Evolutionary conservation across 2,329 filamentous ascomycete genomes (phyloP).

Genomic region (Raffaelea deltoideospora): DNA sequence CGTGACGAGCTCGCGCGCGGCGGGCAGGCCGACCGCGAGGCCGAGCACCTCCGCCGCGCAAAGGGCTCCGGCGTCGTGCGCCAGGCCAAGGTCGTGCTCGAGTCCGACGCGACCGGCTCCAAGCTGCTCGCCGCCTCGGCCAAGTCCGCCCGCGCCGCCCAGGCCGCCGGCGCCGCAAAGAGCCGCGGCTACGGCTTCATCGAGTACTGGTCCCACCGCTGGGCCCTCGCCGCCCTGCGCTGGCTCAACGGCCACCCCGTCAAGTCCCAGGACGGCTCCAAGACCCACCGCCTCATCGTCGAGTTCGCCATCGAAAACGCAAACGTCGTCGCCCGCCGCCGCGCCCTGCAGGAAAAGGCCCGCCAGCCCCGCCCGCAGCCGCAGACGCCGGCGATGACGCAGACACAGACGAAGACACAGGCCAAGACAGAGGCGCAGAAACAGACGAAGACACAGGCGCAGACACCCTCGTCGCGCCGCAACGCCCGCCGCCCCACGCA

Average conservation of each 20-base stretch:
- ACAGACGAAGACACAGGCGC: conserved; percentile 10
- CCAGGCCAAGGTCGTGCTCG: conserved; percentile 91
- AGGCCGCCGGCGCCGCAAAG: conserved; percentile 42
- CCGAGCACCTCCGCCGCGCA: conserved; percentile 62
- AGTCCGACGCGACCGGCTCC: conserved; percentile 53
- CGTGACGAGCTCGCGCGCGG: conserved; percentile 77
- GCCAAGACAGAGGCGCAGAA: not conserved
- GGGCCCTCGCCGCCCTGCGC: conserved; percentile 83
- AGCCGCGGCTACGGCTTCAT: conserved; percentile 95
- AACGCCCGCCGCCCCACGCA: not conserved
- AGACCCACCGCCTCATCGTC: conserved; percentile 78
- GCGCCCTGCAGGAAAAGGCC: conserved; percentile 39
- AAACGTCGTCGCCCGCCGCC: conserved; percentile 75
- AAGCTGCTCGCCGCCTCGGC: conserved; percentile 10
- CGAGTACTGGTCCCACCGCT: conserved; percentile 87
- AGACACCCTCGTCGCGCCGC: not conserved
- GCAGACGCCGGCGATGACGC: not conserved
- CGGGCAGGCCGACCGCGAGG: conserved; percentile 63
- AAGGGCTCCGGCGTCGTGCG: conserved; percentile 78
- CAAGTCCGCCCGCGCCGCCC: conserved; percentile 43
- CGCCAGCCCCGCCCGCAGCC: conserved; percentile 4
- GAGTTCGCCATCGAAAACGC: conserved; percentile 98
- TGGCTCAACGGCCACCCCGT: conserved; percentile 73
- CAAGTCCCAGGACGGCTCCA: conserved; percentile 44
- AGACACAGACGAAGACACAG: not conserved